phyloP scores from a whole-genome alignment of 352 stramenopile genomes.

The Phytophthora ohioensis region DNA sequence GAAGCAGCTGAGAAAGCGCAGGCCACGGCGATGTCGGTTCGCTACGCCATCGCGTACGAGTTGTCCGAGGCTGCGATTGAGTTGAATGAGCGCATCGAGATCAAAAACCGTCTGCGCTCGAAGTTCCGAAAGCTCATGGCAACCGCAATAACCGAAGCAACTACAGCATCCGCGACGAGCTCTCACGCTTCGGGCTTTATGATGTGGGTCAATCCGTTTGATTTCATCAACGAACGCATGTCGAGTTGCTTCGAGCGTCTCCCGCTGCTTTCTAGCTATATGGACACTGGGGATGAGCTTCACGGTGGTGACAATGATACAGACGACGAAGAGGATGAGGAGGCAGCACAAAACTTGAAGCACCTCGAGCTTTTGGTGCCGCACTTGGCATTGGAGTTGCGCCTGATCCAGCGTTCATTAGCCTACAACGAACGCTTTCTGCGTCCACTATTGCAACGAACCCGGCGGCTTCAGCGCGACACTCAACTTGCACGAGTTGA shows the following conservation, averaged over 20 bases:
- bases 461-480: conserved; percentile 48
- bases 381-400: conserved; percentile 55
- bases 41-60: conserved; percentile 66
- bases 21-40: conserved; percentile 56
- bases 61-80: conserved; percentile 71
- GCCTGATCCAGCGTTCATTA: conserved; percentile 57
- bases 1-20: conserved; percentile 70
- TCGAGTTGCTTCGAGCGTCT: conserved; percentile 69
- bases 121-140: conserved; percentile 59
- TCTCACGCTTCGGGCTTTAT: conserved; percentile 31
- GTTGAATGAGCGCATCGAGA: conserved; percentile 65
- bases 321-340: conserved; percentile 59
- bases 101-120: conserved; percentile 45
- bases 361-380: conserved; percentile 79
- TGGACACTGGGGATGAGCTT: conserved; percentile 34
- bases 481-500: conserved; percentile 70
- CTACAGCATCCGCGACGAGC: conserved; percentile 39
- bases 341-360: conserved; percentile 56
- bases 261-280: conserved; percentile 35
- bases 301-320: conserved; percentile 35
- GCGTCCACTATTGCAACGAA: conserved; percentile 43
- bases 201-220: conserved; percentile 54
- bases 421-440: conserved; percentile 55
- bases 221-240: conserved; percentile 71
- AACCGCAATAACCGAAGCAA: conserved; percentile 62